Base-by-base conservation (phyloP, 1,284 basidiomycete genomes). In the Sporisorium exsertum region DNA sequence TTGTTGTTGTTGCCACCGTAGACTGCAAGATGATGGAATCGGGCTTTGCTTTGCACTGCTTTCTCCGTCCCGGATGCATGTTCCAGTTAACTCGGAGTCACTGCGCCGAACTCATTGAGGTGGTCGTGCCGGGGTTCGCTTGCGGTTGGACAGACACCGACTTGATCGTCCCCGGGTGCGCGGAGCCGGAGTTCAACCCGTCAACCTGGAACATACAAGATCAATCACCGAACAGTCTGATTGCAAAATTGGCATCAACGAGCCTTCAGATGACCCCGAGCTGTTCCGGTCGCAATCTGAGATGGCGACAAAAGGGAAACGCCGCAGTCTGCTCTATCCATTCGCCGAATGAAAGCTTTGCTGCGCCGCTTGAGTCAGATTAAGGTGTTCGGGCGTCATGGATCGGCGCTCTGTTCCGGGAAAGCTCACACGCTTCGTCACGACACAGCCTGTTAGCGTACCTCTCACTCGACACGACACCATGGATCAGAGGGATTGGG, bases 1-100 rank as follows among this genome's bases (percentile, higher is more conserved):
- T 32, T 47, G 45, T 13, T 20, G 42, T 22, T 47, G 45, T 32
- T 32, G 5, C 29, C 29, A 32, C 53, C 24, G n/a, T 5, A 15
- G n/a, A 37, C 29, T 29, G 55, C 55, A 57, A 18, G 13, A 57
- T 47, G 55, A 57, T 57, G 55, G 22, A 26, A 57, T 57, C 55
- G 55, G 55, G 55, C 43, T 53, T 24, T 52, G 32, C 32, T 37
- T 9, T 27, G 16, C 18, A 22, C 20, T 13, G 33, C 3, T 22
- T 16, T 42, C 33, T 40, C 33, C 22, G 37, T 40, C 24, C 52
- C 52, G 37, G 52, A 53, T 53, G 35, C 24, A 53, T 43, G 40
- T 43, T 20, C 40, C 40, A 20, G n/a, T 1, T 10, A 43, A 18
- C 15, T n/a, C 40, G 37, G 37, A 40, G 37, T 5, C 37, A 13